Base-by-base conservation (phyloP, 352 stramenopile species). In the Saprolegnia parasitica region DNA sequence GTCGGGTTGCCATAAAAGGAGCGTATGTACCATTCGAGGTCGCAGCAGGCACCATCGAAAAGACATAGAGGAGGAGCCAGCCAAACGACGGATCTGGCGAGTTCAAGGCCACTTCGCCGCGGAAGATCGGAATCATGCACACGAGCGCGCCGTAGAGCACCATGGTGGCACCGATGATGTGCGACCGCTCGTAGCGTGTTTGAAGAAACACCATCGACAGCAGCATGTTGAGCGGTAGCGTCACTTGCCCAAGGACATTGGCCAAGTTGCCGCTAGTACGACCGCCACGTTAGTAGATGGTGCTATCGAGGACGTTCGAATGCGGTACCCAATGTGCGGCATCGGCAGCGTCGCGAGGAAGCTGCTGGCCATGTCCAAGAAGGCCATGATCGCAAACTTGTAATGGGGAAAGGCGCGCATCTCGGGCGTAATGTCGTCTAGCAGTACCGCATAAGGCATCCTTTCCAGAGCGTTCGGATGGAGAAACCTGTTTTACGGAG, bases 151-250 rank as follows among this genome's bases (percentile, higher is more conserved):
- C 88, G 73, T 96, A 96, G 26, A 96, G 73, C 32, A 93, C 86
- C 47, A 96, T 74, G 54, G 90, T 90, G 20, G 88, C 89, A 54
- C 88, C 88, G 52, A 94, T 76, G 47, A 93, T 86, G 73, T 96
- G 88, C 42, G 81, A 83, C 23, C 85, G 83, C 70, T 91, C 91
- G 79, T 93, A 96, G 26, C 77, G 77, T 56, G 85, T 91, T 35
- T 80, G 76, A 18, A 96, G 72, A 52, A 95, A 88, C 21, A 91
- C 72, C 74, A 90, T 89, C 35, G 86, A 89, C 46, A 93, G 71
- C 56, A 87, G 46, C 86, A 95, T 94, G 75, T 96, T 94, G 73
- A 96, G 87, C 72, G 88, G 87, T 56, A 96, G 75, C 68, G 88
- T 91, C 47, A 92, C 73, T 70, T 96, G 88, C 63, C 85, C 89